Percentiles rank a stretch among this genome's conserved stretches.
Evolutionary conservation across 1,139 yeast species (phyloP).

Genomic region (Taphrina pruni): DNA sequence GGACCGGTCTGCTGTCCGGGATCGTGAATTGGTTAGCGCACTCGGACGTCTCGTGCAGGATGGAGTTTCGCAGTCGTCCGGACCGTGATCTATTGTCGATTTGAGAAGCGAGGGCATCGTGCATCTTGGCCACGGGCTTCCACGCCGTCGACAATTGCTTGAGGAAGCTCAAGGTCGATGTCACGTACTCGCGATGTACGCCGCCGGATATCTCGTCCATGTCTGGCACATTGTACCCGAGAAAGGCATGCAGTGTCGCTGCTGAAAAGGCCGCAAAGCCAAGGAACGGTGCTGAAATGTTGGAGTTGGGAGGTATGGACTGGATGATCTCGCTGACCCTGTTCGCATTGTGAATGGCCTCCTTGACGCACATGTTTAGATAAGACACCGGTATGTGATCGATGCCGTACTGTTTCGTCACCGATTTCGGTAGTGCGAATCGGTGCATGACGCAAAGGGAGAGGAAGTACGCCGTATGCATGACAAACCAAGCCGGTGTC

Average conservation of each 20-base stretch:
- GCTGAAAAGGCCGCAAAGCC: constrained; percentile 35
- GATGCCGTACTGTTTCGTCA: constrained; percentile 17
- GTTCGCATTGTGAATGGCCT: constrained; percentile 21
- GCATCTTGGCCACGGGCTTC: constrained; percentile 26
- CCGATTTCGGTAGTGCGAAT: constrained; percentile 30
- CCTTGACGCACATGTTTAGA: constrained; percentile 22
- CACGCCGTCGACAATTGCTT: constrained; percentile 1
- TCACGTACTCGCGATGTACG: constrained; percentile 11
- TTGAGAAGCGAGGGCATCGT: constrained; percentile 27
- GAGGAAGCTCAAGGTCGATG: constrained; percentile 13
- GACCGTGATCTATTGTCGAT: background rate
- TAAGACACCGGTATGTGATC: constrained; percentile 20
- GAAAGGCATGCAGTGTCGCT: constrained; percentile 25
- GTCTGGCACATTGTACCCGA: constrained; percentile 19
- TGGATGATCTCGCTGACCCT: constrained; percentile 24
- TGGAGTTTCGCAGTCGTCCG: constrained; percentile 6
- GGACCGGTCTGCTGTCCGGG: constrained; percentile 19
- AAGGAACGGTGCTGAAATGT: constrained; percentile 26
- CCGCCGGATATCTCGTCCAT: background rate
- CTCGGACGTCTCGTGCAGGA: constrained; percentile 22
- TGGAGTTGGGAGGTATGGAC: background rate
- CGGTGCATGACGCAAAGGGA: constrained; percentile 47
- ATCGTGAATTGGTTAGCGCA: constrained; percentile 14
- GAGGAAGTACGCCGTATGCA: constrained; percentile 47
- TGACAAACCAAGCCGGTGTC: constrained; percentile 47